These are phyloP conservation scores for Chaetomiaceae sp. DNA, from an alignment of 2,329 filamentous ascomycete species.

Conservation along the genomic window DNA sequence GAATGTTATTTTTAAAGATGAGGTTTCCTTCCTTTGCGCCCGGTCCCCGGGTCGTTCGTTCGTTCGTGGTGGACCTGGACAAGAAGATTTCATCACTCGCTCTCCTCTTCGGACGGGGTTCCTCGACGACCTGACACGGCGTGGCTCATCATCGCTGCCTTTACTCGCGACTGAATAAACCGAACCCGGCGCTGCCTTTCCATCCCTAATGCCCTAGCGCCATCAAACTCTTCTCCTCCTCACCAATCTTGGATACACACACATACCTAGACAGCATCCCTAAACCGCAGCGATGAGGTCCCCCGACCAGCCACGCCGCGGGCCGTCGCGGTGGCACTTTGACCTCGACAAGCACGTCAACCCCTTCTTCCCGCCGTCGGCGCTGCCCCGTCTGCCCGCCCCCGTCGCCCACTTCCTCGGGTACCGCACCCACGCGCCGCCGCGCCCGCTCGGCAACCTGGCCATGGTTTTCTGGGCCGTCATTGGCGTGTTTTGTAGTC, in stretches of 20 bases:
- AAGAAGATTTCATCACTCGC: too few species aligned
- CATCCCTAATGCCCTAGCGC: background rate
- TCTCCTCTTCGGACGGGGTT: too few species aligned
- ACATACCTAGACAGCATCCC: background rate
- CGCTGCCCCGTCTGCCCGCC: conserved; percentile 59
- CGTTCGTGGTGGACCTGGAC: too few species aligned
- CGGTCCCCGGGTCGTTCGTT: too few species aligned
- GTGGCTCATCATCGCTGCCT: too few species aligned
- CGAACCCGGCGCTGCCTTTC: background rate
- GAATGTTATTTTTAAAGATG: too few species aligned
- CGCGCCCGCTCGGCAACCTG: conserved; percentile 50
- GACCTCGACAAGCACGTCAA: conserved; percentile 77
- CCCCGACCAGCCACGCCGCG: background rate
- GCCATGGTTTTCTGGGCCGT: conserved; percentile 58
- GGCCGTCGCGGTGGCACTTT: conserved; percentile 48
- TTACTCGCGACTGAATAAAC: background rate
- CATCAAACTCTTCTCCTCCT: background rate
- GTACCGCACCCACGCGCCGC: conserved; percentile 42
- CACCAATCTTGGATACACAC: background rate
- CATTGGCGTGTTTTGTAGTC: conserved; percentile 58
- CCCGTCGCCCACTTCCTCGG: conserved; percentile 66
- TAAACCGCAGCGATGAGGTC: conserved; percentile 2
- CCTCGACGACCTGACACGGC: too few species aligned
- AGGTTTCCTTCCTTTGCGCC: too few species aligned
- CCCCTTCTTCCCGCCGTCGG: conserved; percentile 61